A percentile compares a stretch with the other conserved stretches of the same genome.
Conservation (phyloP, 75 land plant species). For the Sequoiadendron giganteum region DNA sequence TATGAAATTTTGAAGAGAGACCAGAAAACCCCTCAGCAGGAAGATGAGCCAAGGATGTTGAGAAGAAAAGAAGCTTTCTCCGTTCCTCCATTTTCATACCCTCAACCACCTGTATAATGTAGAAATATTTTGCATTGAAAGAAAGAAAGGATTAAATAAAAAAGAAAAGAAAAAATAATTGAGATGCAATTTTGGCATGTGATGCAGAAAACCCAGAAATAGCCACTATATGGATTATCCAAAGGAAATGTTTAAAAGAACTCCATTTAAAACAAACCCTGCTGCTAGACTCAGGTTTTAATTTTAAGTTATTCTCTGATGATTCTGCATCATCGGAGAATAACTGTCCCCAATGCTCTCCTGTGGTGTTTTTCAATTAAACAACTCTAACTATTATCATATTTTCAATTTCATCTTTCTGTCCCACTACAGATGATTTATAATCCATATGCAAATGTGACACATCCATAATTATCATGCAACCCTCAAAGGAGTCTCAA, state of each 20-base stretch:
- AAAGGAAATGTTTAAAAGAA: neutral
- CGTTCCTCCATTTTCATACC: constrained; percentile 69
- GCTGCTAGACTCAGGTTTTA: neutral
- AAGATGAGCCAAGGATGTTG: constrained; percentile 84
- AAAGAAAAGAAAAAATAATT: neutral
- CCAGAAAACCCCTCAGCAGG: constrained; percentile 89
- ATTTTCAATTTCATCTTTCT: neutral
- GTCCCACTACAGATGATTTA: neutral
- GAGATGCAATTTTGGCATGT: neutral
- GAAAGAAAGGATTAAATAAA: neutral
- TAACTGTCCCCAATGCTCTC: neutral
- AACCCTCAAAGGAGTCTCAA: neutral
- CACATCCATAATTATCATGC: neutral
- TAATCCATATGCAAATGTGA: neutral
- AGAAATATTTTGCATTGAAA: neutral
- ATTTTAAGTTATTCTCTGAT: neutral
- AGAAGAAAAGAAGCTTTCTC: constrained; percentile 75
- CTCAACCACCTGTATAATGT: constrained; percentile 60
- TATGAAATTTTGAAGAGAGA: constrained; percentile 73
- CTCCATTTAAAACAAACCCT: neutral
- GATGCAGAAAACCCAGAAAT: neutral
- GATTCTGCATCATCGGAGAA: neutral
- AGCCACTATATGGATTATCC: neutral
- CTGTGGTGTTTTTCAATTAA: neutral
- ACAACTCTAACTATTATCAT: neutral